Evolutionary conservation across 768 basidiomycete genomes (phyloP), one percentile per base, ranked within the genome.

Genomic region (Leccinum truebloodii): DNA sequence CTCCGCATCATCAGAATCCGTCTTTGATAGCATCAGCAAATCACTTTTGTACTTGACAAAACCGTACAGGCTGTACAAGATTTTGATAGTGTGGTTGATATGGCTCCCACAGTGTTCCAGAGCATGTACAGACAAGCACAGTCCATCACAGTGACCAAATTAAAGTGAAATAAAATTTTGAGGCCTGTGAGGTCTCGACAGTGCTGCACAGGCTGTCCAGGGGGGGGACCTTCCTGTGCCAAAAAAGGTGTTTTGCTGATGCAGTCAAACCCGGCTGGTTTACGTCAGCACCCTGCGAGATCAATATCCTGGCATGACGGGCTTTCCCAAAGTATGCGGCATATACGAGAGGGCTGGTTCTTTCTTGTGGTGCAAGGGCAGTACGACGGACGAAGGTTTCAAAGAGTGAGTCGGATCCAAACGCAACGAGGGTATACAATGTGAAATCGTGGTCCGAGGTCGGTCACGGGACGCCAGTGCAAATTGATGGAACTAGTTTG

Each of bases 281-380:
- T 2, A 65, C 18, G 24, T 53, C 1, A 4, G 22, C 44, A 9
- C 55, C 62, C 1, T 24, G 48, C 1, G 24, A 57, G 37, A 60
- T 51, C 35, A 64, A 14, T 5, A 16, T 6, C 16, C 8, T 28
- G 14, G 57, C 57, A 30, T 62, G 57, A 3, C 4, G 16, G 2
- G 32, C 41, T 41, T 59, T 59, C 4, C 55, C 51, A 6, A 64
- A 37, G 1, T 54, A 22, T 1, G 55, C 46, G 8, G 54, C 46
- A n/a, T 64, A 63, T 26, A 64, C 54, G 6, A 64, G 58, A 1
- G 63, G 63, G 6, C 57, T 64, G 3, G 52, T 63, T 22, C 28
- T 26, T 4, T 35, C 34, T 53, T 6, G 44, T 1, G 48, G 10
- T 14, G 1, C 3, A 13, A 54, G 16, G 7, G 6, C 4, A 12